These are phyloP conservation scores for Geotrichum cucujoidarum DNA, from an alignment of 1,139 yeast genomes.

Conservation along the genomic window DNA sequence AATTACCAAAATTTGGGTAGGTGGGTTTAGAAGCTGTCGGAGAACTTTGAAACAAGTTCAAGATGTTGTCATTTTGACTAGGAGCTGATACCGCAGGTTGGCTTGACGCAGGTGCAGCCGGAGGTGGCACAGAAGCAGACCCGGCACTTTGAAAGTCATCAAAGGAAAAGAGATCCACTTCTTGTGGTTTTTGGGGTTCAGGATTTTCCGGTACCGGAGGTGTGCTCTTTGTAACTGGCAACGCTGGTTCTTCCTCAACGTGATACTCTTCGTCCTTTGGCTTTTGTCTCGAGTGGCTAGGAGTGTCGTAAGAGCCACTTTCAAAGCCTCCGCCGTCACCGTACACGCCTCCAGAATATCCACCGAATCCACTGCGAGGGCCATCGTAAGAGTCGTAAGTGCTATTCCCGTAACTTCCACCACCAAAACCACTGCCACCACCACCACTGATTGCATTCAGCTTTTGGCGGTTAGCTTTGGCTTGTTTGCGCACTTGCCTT, in stretches of 20 bases:
- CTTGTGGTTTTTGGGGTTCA: constrained; percentile 23
- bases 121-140: too few relatives aligned
- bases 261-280: constrained; percentile 59
- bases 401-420: constrained; percentile 38
- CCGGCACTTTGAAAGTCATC: too few relatives aligned
- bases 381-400: constrained; percentile 32
- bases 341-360: constrained; percentile 50
- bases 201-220: constrained; percentile 29
- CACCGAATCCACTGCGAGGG: constrained; percentile 31
- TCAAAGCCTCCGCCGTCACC: constrained; percentile 79
- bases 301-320: constrained; percentile 34
- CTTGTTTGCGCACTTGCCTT: constrained; percentile 82
- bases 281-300: constrained; percentile 27
- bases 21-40: too few relatives aligned
- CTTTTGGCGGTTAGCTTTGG: constrained; percentile 73
- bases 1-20: not conserved
- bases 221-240: too few relatives aligned
- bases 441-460: constrained; percentile 39
- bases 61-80: not conserved
- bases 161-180: constrained; percentile 50
- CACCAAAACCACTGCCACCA: constrained; percentile 40
- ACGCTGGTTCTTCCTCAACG: too few relatives aligned
- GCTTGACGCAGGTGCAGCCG: constrained; percentile 23
- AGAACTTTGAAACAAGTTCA: not conserved
- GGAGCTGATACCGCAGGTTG: constrained; percentile 7